A percentile compares a stretch with the other conserved stretches of the same genome.
phyloP scores from a whole-genome alignment of 2,329 filamentous ascomycete species.

The Colletotrichum nymphaeae region DNA sequence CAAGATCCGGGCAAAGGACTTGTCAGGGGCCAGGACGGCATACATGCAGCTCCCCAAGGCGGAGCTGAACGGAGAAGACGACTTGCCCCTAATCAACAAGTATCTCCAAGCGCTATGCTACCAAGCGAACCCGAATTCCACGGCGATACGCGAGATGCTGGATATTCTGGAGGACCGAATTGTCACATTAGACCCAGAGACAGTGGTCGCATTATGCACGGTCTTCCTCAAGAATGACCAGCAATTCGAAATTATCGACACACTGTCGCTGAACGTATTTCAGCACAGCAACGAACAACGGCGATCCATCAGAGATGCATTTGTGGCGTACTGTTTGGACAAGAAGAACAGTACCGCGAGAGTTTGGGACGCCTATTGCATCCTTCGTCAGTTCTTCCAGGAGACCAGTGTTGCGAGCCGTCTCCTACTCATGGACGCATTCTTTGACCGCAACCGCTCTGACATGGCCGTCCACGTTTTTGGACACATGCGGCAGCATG shows the following conservation, averaged over 20 bases:
- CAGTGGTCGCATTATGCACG: slow-evolving; percentile 78
- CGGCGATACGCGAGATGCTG: slow-evolving; percentile 78
- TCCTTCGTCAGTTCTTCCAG: slow-evolving; percentile 73
- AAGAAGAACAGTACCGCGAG: slow-evolving; percentile 69
- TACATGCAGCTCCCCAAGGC: slow-evolving; percentile 70
- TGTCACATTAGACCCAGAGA: slow-evolving; percentile 77
- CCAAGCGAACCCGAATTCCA: slow-evolving; percentile 71
- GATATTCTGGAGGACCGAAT: slow-evolving; percentile 78
- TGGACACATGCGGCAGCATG: slow-evolving; percentile 90
- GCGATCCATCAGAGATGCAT: slow-evolving; percentile 70
- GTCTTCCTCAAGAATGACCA: slow-evolving; percentile 82
- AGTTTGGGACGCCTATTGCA: slow-evolving; percentile 73
- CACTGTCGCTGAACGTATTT: slow-evolving; percentile 80
- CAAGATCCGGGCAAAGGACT: slow-evolving; percentile 77
- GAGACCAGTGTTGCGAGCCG: slow-evolving; percentile 75
- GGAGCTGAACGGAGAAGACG: slow-evolving; percentile 64
- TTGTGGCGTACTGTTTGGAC: slow-evolving; percentile 77
- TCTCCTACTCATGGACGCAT: slow-evolving; percentile 80
- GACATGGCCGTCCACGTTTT: slow-evolving; percentile 92
- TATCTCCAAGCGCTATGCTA: slow-evolving; percentile 77
- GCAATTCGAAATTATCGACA: slow-evolving; percentile 81
- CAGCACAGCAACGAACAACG: slow-evolving; percentile 79
- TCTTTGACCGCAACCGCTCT: slow-evolving; percentile 80
- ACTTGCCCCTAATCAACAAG: slow-evolving; percentile 74
- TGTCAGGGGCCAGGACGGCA: slow-evolving; percentile 75